These are phyloP conservation scores for Cyanidium caldarium DNA, from an alignment of 23 red algal species.

Conservation along the genomic window DNA sequence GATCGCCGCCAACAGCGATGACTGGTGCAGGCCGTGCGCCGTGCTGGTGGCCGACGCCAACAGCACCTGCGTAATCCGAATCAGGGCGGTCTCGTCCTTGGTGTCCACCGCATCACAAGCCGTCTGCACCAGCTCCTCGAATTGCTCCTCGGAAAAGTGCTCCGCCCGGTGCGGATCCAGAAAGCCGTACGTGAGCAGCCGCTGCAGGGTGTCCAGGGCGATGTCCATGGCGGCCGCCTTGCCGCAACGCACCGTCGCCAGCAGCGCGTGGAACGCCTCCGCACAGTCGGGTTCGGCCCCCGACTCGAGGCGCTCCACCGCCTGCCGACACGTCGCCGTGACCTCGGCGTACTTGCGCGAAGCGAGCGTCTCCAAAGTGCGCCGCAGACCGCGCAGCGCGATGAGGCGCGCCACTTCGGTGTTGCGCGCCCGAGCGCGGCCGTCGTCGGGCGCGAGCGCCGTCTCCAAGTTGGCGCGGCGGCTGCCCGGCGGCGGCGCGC, in stretches of 20 bases:
- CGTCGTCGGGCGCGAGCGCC: too few species aligned
- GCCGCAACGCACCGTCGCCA: constrained; percentile 18
- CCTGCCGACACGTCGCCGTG: background rate
- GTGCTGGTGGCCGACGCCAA: constrained; percentile 54
- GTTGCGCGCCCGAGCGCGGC: background rate
- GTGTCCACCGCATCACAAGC: constrained; percentile 72
- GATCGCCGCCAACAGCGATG: constrained; percentile 47
- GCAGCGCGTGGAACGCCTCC: constrained; percentile 9
- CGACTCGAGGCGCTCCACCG: background rate
- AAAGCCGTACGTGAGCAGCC: constrained; percentile 58
- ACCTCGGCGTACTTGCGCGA: background rate
- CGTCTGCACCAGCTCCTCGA: constrained; percentile 50
- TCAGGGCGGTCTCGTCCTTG: constrained; percentile 67
- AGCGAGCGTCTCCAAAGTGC: background rate
- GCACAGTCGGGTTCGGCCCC: background rate
- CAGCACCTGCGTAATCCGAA: constrained; percentile 80
- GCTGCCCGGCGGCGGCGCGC: too few species aligned
- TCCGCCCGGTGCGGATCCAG: constrained; percentile 25
- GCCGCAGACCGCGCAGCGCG: background rate
- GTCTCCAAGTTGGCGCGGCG: too few species aligned
- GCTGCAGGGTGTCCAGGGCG: constrained; percentile 55
- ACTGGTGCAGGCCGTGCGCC: constrained; percentile 44
- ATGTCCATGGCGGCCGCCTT: constrained; percentile 44
- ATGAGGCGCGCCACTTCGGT: background rate
- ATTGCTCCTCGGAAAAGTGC: constrained; percentile 7